These are phyloP conservation scores for Ganoderma sinense DNA, from an alignment of 1,284 basidiomycete genomes.

Conservation along the genomic window DNA sequence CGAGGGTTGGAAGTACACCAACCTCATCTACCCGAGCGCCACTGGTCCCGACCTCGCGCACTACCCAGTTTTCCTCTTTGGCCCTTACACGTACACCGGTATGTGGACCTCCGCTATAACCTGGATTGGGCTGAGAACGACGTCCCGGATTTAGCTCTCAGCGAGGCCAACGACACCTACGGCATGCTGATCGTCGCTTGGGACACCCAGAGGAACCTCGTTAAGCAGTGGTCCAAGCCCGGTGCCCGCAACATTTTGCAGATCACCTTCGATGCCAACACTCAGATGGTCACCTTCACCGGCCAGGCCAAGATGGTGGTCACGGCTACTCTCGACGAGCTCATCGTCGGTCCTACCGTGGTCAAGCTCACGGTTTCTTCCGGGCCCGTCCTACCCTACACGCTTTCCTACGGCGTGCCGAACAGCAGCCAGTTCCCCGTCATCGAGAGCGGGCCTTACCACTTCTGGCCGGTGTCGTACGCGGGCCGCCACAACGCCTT, in stretches of 20 bases:
- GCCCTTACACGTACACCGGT: conserved; percentile 3
- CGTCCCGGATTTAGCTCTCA: not conserved
- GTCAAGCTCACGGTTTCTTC: not conserved
- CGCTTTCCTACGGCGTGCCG: not conserved
- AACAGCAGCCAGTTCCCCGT: not conserved
- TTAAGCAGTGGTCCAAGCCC: not conserved
- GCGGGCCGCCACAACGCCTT: not conserved
- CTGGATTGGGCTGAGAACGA: not conserved
- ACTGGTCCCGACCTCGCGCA: not conserved
- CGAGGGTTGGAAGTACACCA: not conserved
- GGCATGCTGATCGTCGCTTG: not conserved
- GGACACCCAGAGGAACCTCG: conserved; percentile 1
- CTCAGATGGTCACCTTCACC: not conserved
- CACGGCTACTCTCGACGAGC: not conserved
- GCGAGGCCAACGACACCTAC: not conserved
- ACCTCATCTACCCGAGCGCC: not conserved
- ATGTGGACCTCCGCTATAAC: not conserved
- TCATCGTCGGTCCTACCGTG: not conserved
- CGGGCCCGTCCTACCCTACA: not conserved
- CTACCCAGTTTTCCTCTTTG: not conserved
- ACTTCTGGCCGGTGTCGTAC: not conserved
- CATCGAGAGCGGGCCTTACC: conserved; percentile 1
- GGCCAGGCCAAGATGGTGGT: not conserved
- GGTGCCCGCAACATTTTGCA: not conserved
- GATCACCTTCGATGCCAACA: not conserved